phyloP scores from a whole-genome alignment of 2,329 filamentous ascomycete genomes.

The Alternaria dauci region DNA sequence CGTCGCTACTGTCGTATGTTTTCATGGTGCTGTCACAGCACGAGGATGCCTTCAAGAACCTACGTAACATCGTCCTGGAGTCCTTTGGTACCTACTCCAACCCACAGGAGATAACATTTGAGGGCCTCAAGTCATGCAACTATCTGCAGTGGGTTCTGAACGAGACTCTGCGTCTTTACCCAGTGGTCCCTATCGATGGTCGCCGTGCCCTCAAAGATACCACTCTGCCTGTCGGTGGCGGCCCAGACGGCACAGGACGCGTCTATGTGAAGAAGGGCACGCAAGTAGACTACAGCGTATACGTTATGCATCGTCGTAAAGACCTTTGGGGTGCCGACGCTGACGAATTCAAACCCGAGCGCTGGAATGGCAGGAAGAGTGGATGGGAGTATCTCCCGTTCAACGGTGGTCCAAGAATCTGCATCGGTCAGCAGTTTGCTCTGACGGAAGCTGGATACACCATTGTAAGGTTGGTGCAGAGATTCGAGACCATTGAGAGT shows the following conservation, averaged over 20 bases:
- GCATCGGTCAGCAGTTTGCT: slow-evolving; percentile 46
- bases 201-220: slow-evolving; percentile 45
- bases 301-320: slow-evolving; percentile 45
- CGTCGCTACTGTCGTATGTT: slow-evolving; percentile 78
- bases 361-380: slow-evolving; percentile 44
- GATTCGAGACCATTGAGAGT: slow-evolving; percentile 39
- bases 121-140: slow-evolving; percentile 40
- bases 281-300: slow-evolving; percentile 39
- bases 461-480: slow-evolving; percentile 38
- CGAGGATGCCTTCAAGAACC: slow-evolving; percentile 44
- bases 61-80: slow-evolving; percentile 47
- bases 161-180: slow-evolving; percentile 48
- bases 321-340: slow-evolving; percentile 52
- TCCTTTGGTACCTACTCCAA: slow-evolving; percentile 54
- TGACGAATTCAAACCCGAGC: slow-evolving; percentile 47
- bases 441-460: slow-evolving; percentile 43
- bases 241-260: slow-evolving; percentile 44
- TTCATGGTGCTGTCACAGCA: slow-evolving; percentile 58
- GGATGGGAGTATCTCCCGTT: slow-evolving; percentile 49
- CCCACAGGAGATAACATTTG: slow-evolving; percentile 54
- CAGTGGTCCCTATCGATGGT: slow-evolving; percentile 43
- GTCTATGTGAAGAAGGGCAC: slow-evolving; percentile 44
- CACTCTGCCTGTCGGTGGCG: slow-evolving; percentile 47
- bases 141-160: slow-evolving; percentile 47
- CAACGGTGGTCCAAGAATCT: slow-evolving; percentile 45